Evolutionary conservation across 768 basidiomycete genomes (phyloP), one percentile per base, ranked within the genome.

Genomic region (Suillus bovinus): DNA sequence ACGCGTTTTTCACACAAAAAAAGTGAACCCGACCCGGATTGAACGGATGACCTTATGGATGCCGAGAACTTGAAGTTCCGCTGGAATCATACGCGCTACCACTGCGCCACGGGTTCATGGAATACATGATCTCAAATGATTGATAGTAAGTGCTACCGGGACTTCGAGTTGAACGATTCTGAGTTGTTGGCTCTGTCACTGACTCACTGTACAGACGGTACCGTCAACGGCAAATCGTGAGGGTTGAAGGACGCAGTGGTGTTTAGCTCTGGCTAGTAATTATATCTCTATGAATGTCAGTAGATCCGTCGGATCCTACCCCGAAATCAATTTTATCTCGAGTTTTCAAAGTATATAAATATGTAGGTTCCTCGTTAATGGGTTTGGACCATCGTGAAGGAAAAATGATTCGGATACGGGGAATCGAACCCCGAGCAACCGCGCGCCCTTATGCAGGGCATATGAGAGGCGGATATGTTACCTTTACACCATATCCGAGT

Each of bases 341-440:
- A n/a, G n/a, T n/a, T n/a, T n/a, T n/a, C n/a, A n/a, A n/a, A n/a
- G n/a, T n/a, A n/a, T n/a, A n/a, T n/a, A n/a, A n/a, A n/a, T n/a
- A n/a, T n/a, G 11, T 31, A 13, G 6, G 20, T 52, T 52, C 11
- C 20, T 52, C 29, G 13, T 24, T 46, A 31, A 20, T 5, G 17
- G 49, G 4, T 11, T 29, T 20, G 49, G 29, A 50, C 17, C 3
- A 7, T 31, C 49, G 20, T 20, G 10, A 11, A 31, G 29, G 29
- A 6, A 52, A 52, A 33, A 52, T 33, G 50, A 38, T 55, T 82
- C 79, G 77, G 80, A 74, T 80, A 82, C 80, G 79, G 80, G 80
- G 80, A 81, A 78, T 81, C 80, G 80, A 82, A 81, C 80, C 80
- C 80, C 81, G 81, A 81, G 81, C 81, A 81, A 77, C 80, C 79